Percentiles rank a stretch among this genome's conserved stretches.
These are phyloP conservation scores for Aspergillus costaricaensis DNA, from an alignment of 2,329 filamentous ascomycete species.

Conservation along the genomic window DNA sequence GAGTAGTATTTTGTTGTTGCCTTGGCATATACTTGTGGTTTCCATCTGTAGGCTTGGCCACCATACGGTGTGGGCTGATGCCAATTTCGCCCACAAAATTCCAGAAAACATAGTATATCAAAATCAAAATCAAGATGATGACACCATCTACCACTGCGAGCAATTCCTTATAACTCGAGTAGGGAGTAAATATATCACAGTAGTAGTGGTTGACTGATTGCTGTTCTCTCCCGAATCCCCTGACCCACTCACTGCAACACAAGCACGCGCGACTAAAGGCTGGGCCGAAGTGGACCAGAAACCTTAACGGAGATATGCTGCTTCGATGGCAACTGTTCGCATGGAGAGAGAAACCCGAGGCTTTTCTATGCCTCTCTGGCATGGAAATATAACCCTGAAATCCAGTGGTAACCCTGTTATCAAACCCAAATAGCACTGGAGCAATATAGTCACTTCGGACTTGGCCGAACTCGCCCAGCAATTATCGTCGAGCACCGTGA, in stretches of 20 bases:
- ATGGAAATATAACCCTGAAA: neutral
- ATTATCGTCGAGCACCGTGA: neutral
- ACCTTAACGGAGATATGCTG: conserved; percentile 13
- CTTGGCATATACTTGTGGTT: too few species aligned
- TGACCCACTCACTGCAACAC: neutral
- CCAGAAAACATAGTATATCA: too few species aligned
- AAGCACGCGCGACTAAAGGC: neutral
- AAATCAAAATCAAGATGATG: too few species aligned
- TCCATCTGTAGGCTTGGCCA: too few species aligned
- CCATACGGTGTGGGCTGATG: neutral
- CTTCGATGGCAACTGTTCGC: neutral
- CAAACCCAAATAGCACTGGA: neutral
- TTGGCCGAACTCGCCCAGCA: neutral
- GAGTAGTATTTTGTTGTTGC: too few species aligned
- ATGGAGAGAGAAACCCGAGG: neutral
- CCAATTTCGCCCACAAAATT: neutral
- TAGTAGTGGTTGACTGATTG: too few species aligned
- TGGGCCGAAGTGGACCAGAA: conserved; percentile 5
- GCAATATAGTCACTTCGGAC: neutral
- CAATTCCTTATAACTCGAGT: too few species aligned
- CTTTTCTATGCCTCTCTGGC: neutral
- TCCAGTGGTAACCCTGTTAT: too few species aligned
- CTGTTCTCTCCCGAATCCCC: neutral
- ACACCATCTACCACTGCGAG: too few species aligned
- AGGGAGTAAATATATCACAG: neutral